Percentiles rank a stretch among this genome's conserved stretches.
These are phyloP conservation scores for Akanthomyces dipterigenus DNA, from an alignment of 2,329 filamentous ascomycete genomes.

Conservation along the genomic window DNA sequence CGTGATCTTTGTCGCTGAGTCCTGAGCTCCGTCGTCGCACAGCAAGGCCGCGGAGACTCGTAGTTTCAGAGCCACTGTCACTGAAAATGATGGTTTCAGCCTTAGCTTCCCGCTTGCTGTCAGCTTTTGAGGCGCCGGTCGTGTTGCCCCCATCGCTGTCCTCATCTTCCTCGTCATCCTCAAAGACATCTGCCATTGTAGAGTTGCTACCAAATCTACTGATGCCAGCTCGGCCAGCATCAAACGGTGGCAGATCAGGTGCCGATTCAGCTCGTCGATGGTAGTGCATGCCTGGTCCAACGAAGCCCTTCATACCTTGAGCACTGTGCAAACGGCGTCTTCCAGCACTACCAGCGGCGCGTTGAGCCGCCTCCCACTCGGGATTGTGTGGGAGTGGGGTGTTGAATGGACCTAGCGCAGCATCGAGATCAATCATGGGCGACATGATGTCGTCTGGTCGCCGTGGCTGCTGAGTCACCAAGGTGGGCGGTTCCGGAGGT, in stretches of 20 bases:
- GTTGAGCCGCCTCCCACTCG: constrained; percentile 62
- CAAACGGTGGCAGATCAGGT: constrained; percentile 71
- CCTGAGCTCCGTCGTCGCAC: constrained; percentile 41
- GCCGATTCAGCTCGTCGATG: constrained; percentile 75
- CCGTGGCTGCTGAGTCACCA: constrained; percentile 23
- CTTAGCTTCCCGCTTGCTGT: constrained; percentile 13
- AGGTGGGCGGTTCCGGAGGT: constrained; percentile 32
- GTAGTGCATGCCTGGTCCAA: constrained; percentile 64
- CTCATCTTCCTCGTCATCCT: constrained; percentile 66
- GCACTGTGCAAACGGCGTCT: constrained; percentile 72
- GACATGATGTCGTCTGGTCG: constrained; percentile 56
- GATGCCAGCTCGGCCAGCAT: constrained; percentile 50
- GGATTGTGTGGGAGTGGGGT: constrained; percentile 60
- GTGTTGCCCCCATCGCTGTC: constrained; percentile 31
- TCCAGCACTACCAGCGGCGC: constrained; percentile 42
- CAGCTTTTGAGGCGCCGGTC: constrained; percentile 37
- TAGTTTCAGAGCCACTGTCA: constrained; percentile 8
- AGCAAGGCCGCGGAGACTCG: constrained; percentile 9
- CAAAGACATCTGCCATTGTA: constrained; percentile 80
- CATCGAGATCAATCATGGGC: constrained; percentile 89
- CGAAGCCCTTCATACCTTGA: constrained; percentile 61
- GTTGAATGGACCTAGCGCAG: constrained; percentile 86
- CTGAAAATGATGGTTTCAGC: background rate
- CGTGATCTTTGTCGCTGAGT: constrained; percentile 32
- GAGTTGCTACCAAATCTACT: constrained; percentile 59